Evolutionary conservation across 2,329 filamentous ascomycete genomes (phyloP), one percentile per base, ranked within the genome.

Genomic region (Didymosphaeria variabile): DNA sequence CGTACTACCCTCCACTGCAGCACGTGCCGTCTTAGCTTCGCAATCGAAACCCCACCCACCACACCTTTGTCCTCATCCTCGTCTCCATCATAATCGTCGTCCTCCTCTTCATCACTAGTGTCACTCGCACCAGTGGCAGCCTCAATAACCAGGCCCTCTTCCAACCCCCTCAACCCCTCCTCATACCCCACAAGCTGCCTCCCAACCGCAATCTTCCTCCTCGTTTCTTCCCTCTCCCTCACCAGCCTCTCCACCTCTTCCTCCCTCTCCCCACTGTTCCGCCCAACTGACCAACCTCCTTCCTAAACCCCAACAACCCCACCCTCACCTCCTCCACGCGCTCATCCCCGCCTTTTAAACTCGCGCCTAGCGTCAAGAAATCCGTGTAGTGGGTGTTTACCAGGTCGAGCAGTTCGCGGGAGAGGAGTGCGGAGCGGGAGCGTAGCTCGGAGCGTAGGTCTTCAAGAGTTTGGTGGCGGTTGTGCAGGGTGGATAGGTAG

Each of bases 331-430:
- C 93, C 75, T 97, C 94, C 0, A 97, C 90, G 76, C 90, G 91
- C 71, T 97, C 94, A 72, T 97, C 94, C 8, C 96, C 96, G 2
- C 94, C 94, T 57, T 88, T 87, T 46, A 99, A 81, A 69, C 93
- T 91, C 50, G 86, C 88, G 0, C 95, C 96, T 0, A 99, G 81
- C 0, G 89, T 90, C 5, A 99, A 80, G 70, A 99, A 99, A 59
- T 94, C 91, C 51, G 93, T 90, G 77, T 99, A 98, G 79, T 99
- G 97, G 55, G 90, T 87, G 75, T 99, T 99, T 67, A 99, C 95
- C 8, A 99, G 87, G 80, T 97, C 94, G 19, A 99, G 85, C 2
- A 99, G 85, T 80, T 99, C 95, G 64, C 90, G 88, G 72, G 90
- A 91, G 63, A 99, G 89, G 21, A 90, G 86, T 68, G 91, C 87